These are phyloP conservation scores for Podaxis rugospora DNA, from an alignment of 768 basidiomycete genomes.

Conservation along the genomic window DNA sequence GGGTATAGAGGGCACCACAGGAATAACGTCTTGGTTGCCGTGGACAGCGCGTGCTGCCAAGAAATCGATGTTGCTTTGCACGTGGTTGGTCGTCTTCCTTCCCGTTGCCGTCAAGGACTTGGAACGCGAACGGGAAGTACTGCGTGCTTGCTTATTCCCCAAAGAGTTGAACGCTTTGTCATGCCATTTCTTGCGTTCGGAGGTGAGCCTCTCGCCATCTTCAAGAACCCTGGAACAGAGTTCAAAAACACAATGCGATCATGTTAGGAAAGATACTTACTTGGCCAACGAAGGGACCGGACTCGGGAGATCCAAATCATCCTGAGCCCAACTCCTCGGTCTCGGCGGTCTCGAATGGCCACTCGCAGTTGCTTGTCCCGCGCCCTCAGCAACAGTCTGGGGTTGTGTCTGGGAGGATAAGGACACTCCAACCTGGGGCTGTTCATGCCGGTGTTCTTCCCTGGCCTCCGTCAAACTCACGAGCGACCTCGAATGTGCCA, in stretches of 20 bases:
- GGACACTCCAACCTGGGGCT: not conserved
- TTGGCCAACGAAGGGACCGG: conserved; percentile 55
- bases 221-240: conserved; percentile 52
- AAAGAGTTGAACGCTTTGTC: conserved; percentile 57
- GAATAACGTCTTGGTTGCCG: conserved; percentile 57
- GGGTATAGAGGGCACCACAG: conserved; percentile 25
- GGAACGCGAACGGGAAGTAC: conserved; percentile 57
- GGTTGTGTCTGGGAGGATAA: conserved; percentile 5
- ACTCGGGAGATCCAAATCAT: conserved; percentile 55
- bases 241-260: conserved; percentile 2
- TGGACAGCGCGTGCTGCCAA: conserved; percentile 64
- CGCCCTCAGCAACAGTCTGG: not conserved
- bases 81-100: conserved; percentile 18
- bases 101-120: conserved; percentile 47
- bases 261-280: conserved; percentile 26
- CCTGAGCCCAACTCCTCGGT: conserved; percentile 56
- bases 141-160: conserved; percentile 60
- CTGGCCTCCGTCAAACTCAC: conserved; percentile 26
- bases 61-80: conserved; percentile 45
- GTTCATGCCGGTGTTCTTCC: not conserved
- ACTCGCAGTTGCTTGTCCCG: conserved; percentile 9
- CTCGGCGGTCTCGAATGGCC: conserved; percentile 24
- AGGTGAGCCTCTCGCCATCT: conserved; percentile 56
- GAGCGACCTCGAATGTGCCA: conserved; percentile 45
- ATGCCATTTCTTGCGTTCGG: conserved; percentile 66